Conservation (phyloP, 1,284 basidiomycete genomes). For the Stereum hirsutum region DNA sequence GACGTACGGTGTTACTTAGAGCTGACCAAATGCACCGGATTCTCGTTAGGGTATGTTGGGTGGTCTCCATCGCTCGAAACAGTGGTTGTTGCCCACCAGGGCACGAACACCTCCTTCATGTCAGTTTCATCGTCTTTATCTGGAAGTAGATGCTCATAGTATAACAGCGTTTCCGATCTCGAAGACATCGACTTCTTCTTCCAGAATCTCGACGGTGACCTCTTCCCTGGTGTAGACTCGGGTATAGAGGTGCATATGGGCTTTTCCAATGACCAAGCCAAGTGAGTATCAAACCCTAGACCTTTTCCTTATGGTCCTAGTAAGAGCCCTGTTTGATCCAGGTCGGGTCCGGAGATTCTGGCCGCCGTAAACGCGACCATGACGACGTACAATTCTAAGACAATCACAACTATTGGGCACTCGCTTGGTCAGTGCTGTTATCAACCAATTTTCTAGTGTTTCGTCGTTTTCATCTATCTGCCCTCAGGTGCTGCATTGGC, state of each 20-base stretch:
- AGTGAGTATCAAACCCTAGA: conserved; percentile 21
- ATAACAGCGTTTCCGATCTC: conserved; percentile 33
- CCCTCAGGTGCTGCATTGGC: conserved; percentile 33
- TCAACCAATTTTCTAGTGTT: too few relatives aligned
- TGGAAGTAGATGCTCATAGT: not conserved
- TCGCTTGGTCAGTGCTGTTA: conserved; percentile 25
- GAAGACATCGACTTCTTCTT: conserved; percentile 43
- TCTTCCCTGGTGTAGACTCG: conserved; percentile 49
- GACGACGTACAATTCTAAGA: conserved; percentile 15
- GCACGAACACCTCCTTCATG: conserved; percentile 27
- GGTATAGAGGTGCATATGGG: conserved; percentile 45
- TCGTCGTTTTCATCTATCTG: too few relatives aligned
- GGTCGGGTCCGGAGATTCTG: conserved; percentile 26
- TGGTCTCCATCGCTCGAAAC: conserved; percentile 13
- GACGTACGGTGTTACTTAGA: not conserved
- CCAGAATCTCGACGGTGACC: conserved; percentile 26
- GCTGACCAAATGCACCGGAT: not conserved
- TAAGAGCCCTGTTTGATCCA: not conserved
- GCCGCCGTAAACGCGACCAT: conserved; percentile 25
- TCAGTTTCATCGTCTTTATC: conserved; percentile 15
- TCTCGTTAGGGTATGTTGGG: conserved; percentile 17
- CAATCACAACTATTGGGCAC: conserved; percentile 27
- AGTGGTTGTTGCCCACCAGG: conserved; percentile 19
- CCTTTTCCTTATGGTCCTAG: not conserved
- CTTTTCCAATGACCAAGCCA: conserved; percentile 42